Evolutionary conservation across 768 basidiomycete species (phyloP), one percentile per base, ranked within the genome.

Genomic region (Lactarius psammicola): DNA sequence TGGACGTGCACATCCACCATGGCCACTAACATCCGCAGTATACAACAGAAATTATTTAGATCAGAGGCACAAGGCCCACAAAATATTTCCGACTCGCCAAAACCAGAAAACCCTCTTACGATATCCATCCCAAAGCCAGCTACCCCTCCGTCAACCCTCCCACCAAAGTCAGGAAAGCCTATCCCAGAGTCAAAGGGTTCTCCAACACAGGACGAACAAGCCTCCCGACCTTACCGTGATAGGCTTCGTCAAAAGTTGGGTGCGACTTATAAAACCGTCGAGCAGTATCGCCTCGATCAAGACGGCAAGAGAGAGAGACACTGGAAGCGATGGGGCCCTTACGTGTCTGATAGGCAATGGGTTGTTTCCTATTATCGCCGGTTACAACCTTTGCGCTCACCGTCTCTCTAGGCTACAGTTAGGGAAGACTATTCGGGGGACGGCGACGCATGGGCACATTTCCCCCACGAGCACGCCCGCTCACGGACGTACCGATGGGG

Each of bases 321-420:
- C 76, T 99, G 97, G 97, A 98, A 98, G 78, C 84, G 93, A 71
- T 98, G 96, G 96, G 97, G 97, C 23, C 97, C 97, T 18, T 99
- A 99, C 79, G 84, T 99, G 60, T 89, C 89, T 65, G 97, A 99
- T 77, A 84, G 97, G 65, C 97, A 98, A 81, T 99, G 97, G 97
- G 96, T 94, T 69, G 88, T 73, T 26, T 20, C 26, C 20, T 31
- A 58, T 56, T 23, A 20, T 33, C 17, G 9, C 31, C 34, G 7
- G 33, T 15, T 13, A n/a, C 9, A 23, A 34, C n/a, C 57, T 30
- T 56, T 18, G 18, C 64, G 65, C 68, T 70, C 60, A 69, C 72
- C 63, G 2, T 63, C 66, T 61, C 28, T 62, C 4, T 55, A 98
- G 95, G 96, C 95, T 26, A 98, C 96, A 26, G 97, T 99, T 49